Percentiles rank a stretch among this genome's conserved stretches.
Conservation (phyloP, 768 basidiomycete genomes). For the Tulasnella sp. region DNA sequence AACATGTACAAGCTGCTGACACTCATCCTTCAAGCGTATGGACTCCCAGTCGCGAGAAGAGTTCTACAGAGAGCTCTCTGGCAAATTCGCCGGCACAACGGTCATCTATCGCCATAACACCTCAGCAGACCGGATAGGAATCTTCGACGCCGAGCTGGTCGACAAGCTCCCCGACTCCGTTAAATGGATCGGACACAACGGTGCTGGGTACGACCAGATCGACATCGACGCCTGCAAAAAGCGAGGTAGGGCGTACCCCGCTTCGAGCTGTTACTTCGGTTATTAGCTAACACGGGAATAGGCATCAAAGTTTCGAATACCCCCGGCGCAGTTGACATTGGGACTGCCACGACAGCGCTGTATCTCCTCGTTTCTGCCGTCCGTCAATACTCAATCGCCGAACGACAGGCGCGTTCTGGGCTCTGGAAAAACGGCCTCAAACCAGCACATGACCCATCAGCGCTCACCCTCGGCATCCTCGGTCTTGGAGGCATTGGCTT, state of each 20-base stretch:
- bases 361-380: slow-evolving; percentile 76
- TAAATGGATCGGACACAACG: slow-evolving; percentile 88
- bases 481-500: slow-evolving; percentile 75
- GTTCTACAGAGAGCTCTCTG: slow-evolving; percentile 62
- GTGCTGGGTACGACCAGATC: slow-evolving; percentile 88
- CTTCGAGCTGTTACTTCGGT: not conserved
- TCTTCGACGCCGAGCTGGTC: slow-evolving; percentile 77
- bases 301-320: slow-evolving; percentile 83
- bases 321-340: slow-evolving; percentile 85
- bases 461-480: slow-evolving; percentile 65
- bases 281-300: slow-evolving; percentile 31
- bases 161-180: slow-evolving; percentile 59
- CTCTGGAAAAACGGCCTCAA: slow-evolving; percentile 56
- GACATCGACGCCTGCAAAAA: slow-evolving; percentile 70
- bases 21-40: slow-evolving; percentile 40
- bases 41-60: slow-evolving; percentile 61
- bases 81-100: slow-evolving; percentile 66
- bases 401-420: slow-evolving; percentile 44
- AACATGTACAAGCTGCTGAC: not conserved
- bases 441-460: slow-evolving; percentile 58
- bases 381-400: slow-evolving; percentile 65
- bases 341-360: slow-evolving; percentile 82
- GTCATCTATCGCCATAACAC: slow-evolving; percentile 77
- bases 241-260: slow-evolving; percentile 46
- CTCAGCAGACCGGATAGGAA: slow-evolving; percentile 60